Evolutionary conservation across 176 grass and related monocot genomes (phyloP), one percentile per base, ranked within the genome.

Genomic region (Lolium multiflorum): DNA sequence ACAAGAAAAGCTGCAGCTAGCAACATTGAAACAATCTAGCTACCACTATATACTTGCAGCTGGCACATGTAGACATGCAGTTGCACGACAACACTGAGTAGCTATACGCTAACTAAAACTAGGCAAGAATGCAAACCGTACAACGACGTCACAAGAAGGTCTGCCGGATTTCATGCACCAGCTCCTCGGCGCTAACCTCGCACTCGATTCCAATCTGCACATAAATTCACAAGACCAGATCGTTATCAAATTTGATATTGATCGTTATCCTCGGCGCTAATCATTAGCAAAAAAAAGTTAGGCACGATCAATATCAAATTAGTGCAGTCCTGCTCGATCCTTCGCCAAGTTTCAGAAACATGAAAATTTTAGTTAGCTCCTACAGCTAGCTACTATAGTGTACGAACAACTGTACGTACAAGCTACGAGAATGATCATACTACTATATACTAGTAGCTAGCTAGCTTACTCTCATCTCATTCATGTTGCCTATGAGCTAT

Each of bases 191-290:
- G 43, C 96, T 98, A 15, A 98, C 89, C 52, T 91, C 69, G 41
- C 96, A 98, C 81, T 95, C 91, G 7, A 98, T 91, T 83, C 96
- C 96, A 57, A 95, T 98, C 96, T 98, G 93, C 80, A 90, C 24
- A 81, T 1, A 63, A 13, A 26, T 24, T 8, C 69, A 62, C 1
- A 64, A 46, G 21, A 7, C 1, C 21, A n/a, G n/a, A n/a, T n/a
- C n/a, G n/a, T n/a, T n/a, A n/a, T n/a, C n/a, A n/a, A n/a, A n/a
- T n/a, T n/a, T n/a, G n/a, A n/a, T n/a, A n/a, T n/a, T n/a, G n/a
- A n/a, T n/a, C n/a, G n/a, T n/a, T n/a, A n/a, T n/a, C n/a, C n/a
- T n/a, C n/a, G n/a, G n/a, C n/a, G n/a, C n/a, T n/a, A n/a, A n/a
- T n/a, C n/a, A 35, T 35, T 35, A 35, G 31, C 31, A 35, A 35